These are phyloP conservation scores for Pestalotiopsis sp. DNA, from an alignment of 2,329 filamentous ascomycete genomes.

Conservation along the genomic window DNA sequence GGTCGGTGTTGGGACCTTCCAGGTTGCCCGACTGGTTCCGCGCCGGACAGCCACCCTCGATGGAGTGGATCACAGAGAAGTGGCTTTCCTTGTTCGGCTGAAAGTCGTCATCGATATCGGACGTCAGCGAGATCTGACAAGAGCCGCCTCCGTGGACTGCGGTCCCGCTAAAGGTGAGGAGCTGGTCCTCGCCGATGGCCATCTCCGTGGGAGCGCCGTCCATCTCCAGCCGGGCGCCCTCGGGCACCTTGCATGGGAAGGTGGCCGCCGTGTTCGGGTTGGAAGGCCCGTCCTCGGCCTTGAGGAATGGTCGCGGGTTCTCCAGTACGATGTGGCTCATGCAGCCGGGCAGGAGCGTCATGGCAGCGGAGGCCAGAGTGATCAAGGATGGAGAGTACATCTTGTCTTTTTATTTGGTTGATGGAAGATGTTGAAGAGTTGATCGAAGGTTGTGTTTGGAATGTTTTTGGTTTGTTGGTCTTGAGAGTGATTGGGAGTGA, in stretches of 20 bases:
- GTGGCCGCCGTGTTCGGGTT: constrained; percentile 66
- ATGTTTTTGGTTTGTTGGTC: not conserved
- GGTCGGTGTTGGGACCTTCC: constrained; percentile 41
- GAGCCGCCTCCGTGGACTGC: constrained; percentile 75
- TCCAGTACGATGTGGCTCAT: not conserved
- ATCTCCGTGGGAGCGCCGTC: constrained; percentile 51
- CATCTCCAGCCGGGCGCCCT: constrained; percentile 37
- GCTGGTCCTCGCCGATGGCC: constrained; percentile 56
- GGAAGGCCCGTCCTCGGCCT: constrained; percentile 39
- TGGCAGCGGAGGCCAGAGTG: not conserved
- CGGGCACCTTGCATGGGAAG: constrained; percentile 70
- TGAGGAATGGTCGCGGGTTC: constrained; percentile 13
- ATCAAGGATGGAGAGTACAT: not conserved
- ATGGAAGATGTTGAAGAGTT: not conserved
- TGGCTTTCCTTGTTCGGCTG: constrained; percentile 53
- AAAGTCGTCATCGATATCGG: constrained; percentile 46
- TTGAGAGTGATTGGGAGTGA: not conserved
- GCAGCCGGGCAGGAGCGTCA: not conserved
- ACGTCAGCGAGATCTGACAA: constrained; percentile 73
- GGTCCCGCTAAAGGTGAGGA: constrained; percentile 56
- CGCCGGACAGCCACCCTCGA: constrained; percentile 70
- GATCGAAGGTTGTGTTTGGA: not conserved
- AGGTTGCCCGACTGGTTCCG: constrained; percentile 52
- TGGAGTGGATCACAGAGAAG: constrained; percentile 74
- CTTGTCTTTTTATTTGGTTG: not conserved